phyloP scores from a whole-genome alignment of 768 basidiomycete species.

The Suillus sp. region DNA sequence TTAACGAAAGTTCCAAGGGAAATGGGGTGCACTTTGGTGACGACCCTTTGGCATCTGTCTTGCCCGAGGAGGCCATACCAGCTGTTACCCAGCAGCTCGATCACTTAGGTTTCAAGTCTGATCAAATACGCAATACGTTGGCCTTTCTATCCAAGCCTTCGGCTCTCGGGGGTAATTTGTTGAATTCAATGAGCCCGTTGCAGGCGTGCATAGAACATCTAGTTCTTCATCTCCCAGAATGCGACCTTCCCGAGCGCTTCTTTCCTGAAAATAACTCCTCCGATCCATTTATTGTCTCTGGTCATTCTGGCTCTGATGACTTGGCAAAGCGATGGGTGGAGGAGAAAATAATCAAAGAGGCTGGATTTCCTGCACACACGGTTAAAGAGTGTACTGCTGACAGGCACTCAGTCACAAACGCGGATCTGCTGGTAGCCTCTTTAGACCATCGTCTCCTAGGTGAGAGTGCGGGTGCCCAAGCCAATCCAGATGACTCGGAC shows the following conservation, averaged over 20 bases:
- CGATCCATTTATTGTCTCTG: slow-evolving; percentile 65
- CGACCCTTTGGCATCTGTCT: slow-evolving; percentile 35
- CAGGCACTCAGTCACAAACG: slow-evolving; percentile 42
- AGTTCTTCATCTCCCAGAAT: slow-evolving; percentile 81
- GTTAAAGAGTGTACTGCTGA: slow-evolving; percentile 58
- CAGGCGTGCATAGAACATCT: slow-evolving; percentile 86
- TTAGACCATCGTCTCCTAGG: slow-evolving; percentile 61
- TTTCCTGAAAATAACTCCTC: slow-evolving; percentile 66
- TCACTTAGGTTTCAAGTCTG: slow-evolving; percentile 64
- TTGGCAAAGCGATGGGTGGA: slow-evolving; percentile 78
- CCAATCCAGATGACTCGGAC: slow-evolving; percentile 37
- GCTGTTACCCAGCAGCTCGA: slow-evolving; percentile 56
- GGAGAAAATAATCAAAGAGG: slow-evolving; percentile 79
- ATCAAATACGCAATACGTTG: slow-evolving; percentile 53
- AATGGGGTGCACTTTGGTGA: slow-evolving; percentile 50
- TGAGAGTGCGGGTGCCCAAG: slow-evolving; percentile 30
- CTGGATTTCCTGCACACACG: slow-evolving; percentile 74
- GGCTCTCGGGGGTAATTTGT: slow-evolving; percentile 59
- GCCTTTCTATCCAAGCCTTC: slow-evolving; percentile 62
- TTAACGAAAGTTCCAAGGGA: slow-evolving; percentile 39
- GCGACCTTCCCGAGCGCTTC: slow-evolving; percentile 79
- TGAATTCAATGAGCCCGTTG: slow-evolving; percentile 59
- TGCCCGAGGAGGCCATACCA: slow-evolving; percentile 45
- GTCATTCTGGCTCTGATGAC: slow-evolving; percentile 61
- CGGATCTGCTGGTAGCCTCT: slow-evolving; percentile 55